Percentiles rank a stretch among this genome's conserved stretches.
Evolutionary conservation across 768 basidiomycete species (phyloP).

Genomic region (Amanita inopinata): DNA sequence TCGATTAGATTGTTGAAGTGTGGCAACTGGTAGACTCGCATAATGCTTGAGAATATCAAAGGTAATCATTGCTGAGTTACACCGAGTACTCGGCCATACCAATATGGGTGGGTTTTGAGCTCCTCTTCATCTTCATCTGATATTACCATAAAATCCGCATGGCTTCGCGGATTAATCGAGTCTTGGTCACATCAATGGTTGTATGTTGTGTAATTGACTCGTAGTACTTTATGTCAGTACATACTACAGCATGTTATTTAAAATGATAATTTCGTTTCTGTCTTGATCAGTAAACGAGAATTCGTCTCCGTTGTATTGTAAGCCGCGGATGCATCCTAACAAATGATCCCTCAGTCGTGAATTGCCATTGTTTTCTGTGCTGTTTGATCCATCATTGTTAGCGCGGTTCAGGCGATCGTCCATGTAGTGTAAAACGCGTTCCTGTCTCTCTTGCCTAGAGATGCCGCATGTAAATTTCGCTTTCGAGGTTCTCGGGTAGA

Average conservation of each 20-base stretch:
- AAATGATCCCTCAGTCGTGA: constrained; percentile 18
- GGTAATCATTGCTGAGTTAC: too few relatives aligned
- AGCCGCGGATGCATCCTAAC: constrained; percentile 13
- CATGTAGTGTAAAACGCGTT: constrained; percentile 6
- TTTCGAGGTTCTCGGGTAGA: background rate
- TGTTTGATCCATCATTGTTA: constrained; percentile 7
- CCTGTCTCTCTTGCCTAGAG: background rate
- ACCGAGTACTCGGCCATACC: constrained; percentile 29
- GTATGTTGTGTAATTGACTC: constrained; percentile 35
- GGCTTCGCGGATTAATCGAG: constrained; percentile 25
- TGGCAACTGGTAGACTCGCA: too few relatives aligned
- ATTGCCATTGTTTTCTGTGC: constrained; percentile 10
- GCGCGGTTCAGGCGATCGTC: constrained; percentile 9
- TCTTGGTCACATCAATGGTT: constrained; percentile 32
- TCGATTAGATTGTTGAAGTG: too few relatives aligned
- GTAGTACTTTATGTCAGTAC: constrained; percentile 22
- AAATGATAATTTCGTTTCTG: constrained; percentile 13
- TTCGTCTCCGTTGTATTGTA: constrained; percentile 11
- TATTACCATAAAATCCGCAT: constrained; percentile 26
- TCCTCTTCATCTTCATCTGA: constrained; percentile 14
- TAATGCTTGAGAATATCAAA: too few relatives aligned
- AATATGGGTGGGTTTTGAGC: constrained; percentile 17
- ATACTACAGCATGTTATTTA: constrained; percentile 20
- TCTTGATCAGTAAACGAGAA: constrained; percentile 12
- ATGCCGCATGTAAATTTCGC: background rate